A percentile compares a stretch with the other conserved stretches of the same genome.
These are phyloP conservation scores for Mycena sanguinolenta DNA, from an alignment of 768 basidiomycete species.

Conservation along the genomic window DNA sequence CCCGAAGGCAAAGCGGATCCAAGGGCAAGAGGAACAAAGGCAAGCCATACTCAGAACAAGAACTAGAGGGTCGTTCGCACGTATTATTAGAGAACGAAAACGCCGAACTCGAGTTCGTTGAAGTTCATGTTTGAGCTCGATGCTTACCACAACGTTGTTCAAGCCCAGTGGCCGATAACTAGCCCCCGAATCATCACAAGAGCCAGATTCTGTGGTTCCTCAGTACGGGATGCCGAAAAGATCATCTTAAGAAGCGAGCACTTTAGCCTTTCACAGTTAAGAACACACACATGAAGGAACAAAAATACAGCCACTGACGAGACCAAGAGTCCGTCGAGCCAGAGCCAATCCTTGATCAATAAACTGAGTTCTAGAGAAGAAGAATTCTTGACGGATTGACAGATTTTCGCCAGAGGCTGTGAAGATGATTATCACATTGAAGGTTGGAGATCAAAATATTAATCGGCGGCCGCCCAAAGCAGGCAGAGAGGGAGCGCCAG, in stretches of 20 bases:
- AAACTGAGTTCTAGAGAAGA: conserved; percentile 6
- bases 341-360: conserved; percentile 17
- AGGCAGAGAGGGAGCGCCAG: neutral
- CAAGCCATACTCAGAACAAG: conserved; percentile 3
- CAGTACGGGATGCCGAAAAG: neutral
- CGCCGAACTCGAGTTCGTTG: neutral
- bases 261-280: conserved; percentile 26
- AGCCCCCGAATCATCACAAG: neutral
- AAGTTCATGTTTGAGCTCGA: conserved; percentile 32
- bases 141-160: conserved; percentile 29
- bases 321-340: conserved; percentile 8
- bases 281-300: neutral
- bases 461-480: neutral
- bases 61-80: neutral
- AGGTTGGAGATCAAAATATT: conserved; percentile 9
- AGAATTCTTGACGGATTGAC: conserved; percentile 21
- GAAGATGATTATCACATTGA: conserved; percentile 36
- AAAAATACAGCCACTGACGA: conserved; percentile 7
- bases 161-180: conserved; percentile 8
- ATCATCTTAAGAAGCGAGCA: conserved; percentile 21
- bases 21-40: neutral
- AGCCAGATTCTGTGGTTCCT: neutral
- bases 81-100: neutral
- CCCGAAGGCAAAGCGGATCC: neutral
- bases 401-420: conserved; percentile 25